Conservation (phyloP, 805 yeast genomes). For the Candida orba region DNA sequence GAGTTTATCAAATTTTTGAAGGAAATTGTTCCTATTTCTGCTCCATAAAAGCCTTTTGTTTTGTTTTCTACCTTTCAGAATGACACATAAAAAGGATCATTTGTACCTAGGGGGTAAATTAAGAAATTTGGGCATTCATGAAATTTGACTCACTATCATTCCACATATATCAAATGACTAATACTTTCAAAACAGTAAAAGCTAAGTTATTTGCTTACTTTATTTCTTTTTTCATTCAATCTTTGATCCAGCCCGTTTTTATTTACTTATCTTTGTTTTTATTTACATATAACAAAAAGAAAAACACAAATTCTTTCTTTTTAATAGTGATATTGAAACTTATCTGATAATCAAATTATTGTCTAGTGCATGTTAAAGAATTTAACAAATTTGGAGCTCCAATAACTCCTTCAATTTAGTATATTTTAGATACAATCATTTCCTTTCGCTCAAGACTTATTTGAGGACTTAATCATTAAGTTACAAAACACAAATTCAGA, state of each 20-base stretch:
- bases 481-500: constrained; percentile 5
- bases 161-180: too few species aligned
- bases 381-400: not conserved
- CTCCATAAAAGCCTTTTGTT: not conserved
- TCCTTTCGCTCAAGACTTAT: too few species aligned
- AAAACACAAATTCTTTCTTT: too few species aligned
- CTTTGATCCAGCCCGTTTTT: not conserved
- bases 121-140: too few species aligned
- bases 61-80: not conserved
- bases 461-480: too few species aligned
- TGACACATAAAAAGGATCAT: not conserved
- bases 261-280: too few species aligned
- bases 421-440: not conserved
- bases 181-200: not conserved
- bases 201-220: not conserved
- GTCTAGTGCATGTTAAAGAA: constrained; percentile 4
- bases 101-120: too few species aligned
- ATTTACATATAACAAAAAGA: too few species aligned
- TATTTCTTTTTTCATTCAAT: not conserved
- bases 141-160: not conserved
- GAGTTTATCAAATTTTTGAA: not conserved
- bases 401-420: constrained; percentile 1
- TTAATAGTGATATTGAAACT: not conserved
- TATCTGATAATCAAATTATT: not conserved
- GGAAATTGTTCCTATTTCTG: not conserved